Evolutionary conservation across 1,139 yeast species (phyloP).

Genomic region (Nakaseomyces kungkrabaensis): DNA sequence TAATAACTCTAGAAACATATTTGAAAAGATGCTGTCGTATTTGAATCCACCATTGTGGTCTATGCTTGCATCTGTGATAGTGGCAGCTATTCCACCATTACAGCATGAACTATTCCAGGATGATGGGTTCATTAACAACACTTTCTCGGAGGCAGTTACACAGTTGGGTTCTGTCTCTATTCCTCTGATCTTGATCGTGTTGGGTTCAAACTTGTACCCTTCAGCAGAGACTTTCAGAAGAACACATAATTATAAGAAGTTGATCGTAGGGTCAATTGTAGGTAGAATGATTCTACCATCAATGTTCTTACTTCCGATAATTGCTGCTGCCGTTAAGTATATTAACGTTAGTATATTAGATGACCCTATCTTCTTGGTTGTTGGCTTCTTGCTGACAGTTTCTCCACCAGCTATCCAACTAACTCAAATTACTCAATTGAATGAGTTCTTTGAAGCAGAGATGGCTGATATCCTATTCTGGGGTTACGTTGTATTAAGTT

Average conservation of each 20-base stretch:
- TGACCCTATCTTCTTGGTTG: constrained; percentile 68
- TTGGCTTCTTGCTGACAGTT: constrained; percentile 59
- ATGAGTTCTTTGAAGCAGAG: constrained; percentile 50
- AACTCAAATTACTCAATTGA: constrained; percentile 64
- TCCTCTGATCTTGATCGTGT: constrained; percentile 65
- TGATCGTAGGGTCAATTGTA: constrained; percentile 54
- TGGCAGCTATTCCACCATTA: constrained; percentile 69
- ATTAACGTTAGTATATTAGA: constrained; percentile 56
- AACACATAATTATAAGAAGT: constrained; percentile 48
- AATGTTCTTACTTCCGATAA: constrained; percentile 49
- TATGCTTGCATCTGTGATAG: constrained; percentile 72
- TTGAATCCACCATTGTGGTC: constrained; percentile 97
- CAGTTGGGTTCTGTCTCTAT: constrained; percentile 85
- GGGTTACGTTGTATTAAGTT: constrained; percentile 67
- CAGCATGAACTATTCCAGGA: constrained; percentile 57
- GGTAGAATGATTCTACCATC: constrained; percentile 72
- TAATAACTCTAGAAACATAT: constrained; percentile 1
- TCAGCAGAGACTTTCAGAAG: constrained; percentile 56
- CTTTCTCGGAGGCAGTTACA: constrained; percentile 63
- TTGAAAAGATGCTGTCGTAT: constrained; percentile 27
- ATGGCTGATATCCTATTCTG: constrained; percentile 71
- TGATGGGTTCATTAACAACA: constrained; percentile 62
- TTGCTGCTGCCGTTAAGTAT: constrained; percentile 51
- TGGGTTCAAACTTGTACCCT: constrained; percentile 70
- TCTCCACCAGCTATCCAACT: constrained; percentile 76